Conservation (phyloP, 1,284 basidiomycete genomes). For the Ustilago cynodontis region DNA sequence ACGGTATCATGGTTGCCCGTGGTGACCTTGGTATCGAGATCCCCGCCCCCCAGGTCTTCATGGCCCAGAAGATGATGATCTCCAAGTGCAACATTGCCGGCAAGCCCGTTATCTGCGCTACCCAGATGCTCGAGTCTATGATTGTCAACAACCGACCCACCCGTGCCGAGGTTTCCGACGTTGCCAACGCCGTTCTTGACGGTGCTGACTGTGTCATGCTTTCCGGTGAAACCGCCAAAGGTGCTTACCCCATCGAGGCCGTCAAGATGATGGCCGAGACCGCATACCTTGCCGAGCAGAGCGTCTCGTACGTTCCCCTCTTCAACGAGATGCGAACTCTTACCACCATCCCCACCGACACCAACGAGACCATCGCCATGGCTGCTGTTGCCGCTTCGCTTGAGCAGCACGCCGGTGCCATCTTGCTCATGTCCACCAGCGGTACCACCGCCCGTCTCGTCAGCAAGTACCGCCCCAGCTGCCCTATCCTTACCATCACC, state of each 20-base stretch:
- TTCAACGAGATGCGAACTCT: slow-evolving; percentile 73
- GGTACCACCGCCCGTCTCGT: slow-evolving; percentile 96
- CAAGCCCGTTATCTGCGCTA: slow-evolving; percentile 96
- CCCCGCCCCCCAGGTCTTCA: slow-evolving; percentile 75
- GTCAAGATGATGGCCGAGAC: slow-evolving; percentile 70
- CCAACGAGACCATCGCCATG: slow-evolving; percentile 69
- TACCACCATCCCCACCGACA: slow-evolving; percentile 66
- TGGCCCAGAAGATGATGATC: slow-evolving; percentile 71
- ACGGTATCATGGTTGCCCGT: slow-evolving; percentile 70
- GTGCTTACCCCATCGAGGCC: slow-evolving; percentile 72
- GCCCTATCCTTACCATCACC: slow-evolving; percentile 91
- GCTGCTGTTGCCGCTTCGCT: slow-evolving; percentile 68
- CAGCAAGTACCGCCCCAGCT: slow-evolving; percentile 94
- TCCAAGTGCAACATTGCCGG: slow-evolving; percentile 70
- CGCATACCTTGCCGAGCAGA: slow-evolving; percentile 68
- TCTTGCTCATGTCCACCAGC: slow-evolving; percentile 91
- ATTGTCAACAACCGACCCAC: slow-evolving; percentile 69
- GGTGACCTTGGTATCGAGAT: slow-evolving; percentile 70
- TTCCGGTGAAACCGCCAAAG: slow-evolving; percentile 69
- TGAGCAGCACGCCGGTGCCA: slow-evolving; percentile 72
- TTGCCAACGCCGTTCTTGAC: slow-evolving; percentile 70
- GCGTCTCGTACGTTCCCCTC: slow-evolving; percentile 66
- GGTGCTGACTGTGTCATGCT: slow-evolving; percentile 70
- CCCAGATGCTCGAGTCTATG: slow-evolving; percentile 96
- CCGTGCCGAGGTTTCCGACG: slow-evolving; percentile 69